A percentile compares a stretch with the other conserved stretches of the same genome.
These are phyloP conservation scores for Eudorina sp. DNA, from an alignment of 139 green algal species.

Conservation along the genomic window DNA sequence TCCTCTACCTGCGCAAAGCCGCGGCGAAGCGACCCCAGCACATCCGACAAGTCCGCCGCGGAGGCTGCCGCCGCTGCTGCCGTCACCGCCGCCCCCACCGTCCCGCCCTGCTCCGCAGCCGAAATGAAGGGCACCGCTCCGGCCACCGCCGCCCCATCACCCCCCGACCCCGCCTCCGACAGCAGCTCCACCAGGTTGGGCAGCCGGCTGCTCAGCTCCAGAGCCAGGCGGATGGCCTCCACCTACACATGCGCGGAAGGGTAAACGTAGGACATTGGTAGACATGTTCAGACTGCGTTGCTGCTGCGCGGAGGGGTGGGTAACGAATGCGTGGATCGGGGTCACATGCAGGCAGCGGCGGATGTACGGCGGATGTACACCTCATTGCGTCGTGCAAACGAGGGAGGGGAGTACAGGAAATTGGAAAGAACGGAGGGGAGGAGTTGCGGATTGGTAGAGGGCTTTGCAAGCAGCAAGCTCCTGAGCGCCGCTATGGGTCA, in stretches of 20 bases:
- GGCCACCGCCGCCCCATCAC: not conserved
- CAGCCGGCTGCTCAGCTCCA: conserved; percentile 60
- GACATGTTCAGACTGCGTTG: not conserved
- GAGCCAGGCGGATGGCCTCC: conserved; percentile 70
- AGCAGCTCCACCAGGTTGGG: conserved; percentile 78
- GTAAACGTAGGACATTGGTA: not conserved
- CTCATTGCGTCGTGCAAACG: no score
- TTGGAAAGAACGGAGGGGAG: no score
- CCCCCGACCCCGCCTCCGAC: not conserved
- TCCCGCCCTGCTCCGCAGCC: not conserved
- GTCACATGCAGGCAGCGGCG: no score
- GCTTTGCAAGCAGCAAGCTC: no score
- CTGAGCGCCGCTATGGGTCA: no score
- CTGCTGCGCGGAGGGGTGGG: no score
- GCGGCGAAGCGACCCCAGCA: conserved; percentile 52
- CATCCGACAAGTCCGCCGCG: conserved; percentile 20
- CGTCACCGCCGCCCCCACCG: not conserved
- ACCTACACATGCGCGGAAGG: no score
- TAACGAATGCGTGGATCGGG: not conserved
- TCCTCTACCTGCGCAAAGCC: conserved; percentile 56
- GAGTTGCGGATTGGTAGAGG: no score
- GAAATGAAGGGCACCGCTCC: not conserved
- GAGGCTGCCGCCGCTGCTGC: not conserved
- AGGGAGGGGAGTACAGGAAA: no score
- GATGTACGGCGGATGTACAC: no score